These are phyloP conservation scores for Oryza meridionalis DNA, from an alignment of 176 grass and related monocot genomes.

Conservation along the genomic window DNA sequence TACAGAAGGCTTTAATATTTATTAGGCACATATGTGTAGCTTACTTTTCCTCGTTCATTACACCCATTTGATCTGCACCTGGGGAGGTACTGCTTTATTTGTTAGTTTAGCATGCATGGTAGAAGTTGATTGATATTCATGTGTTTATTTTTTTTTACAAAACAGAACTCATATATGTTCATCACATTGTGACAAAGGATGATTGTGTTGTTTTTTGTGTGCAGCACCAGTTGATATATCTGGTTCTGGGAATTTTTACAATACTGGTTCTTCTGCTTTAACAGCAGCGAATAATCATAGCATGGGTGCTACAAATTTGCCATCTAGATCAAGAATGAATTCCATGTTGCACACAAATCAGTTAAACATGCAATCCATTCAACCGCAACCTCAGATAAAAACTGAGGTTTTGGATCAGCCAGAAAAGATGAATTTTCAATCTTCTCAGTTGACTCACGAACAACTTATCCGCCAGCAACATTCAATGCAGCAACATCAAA, in stretches of 20 bases:
- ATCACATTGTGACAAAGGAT: constrained; percentile 14
- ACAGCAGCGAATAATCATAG: constrained; percentile 61
- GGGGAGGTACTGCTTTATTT: constrained; percentile 1
- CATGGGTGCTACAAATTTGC: constrained; percentile 62
- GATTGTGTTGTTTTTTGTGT: constrained; percentile 19
- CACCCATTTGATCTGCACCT: background rate
- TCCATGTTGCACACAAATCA: constrained; percentile 62
- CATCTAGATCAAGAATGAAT: constrained; percentile 74
- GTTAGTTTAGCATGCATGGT: background rate
- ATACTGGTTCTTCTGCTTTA: constrained; percentile 67
- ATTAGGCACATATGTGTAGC: background rate
- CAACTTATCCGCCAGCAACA: constrained; percentile 71
- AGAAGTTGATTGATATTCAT: background rate
- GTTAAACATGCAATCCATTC: constrained; percentile 74
- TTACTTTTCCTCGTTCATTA: background rate
- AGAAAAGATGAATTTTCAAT: constrained; percentile 77
- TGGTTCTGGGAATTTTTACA: constrained; percentile 69
- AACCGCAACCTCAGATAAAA: constrained; percentile 69
- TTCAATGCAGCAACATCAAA: constrained; percentile 63
- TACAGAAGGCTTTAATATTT: constrained; percentile 26
- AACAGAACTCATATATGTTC: background rate
- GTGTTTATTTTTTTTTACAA: constrained; percentile 16
- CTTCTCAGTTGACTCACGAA: constrained; percentile 60
- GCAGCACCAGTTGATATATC: constrained; percentile 61
- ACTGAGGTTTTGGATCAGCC: constrained; percentile 77